Conservation (phyloP, 1,284 basidiomycete species). For the Moesziomyces antarcticus region DNA sequence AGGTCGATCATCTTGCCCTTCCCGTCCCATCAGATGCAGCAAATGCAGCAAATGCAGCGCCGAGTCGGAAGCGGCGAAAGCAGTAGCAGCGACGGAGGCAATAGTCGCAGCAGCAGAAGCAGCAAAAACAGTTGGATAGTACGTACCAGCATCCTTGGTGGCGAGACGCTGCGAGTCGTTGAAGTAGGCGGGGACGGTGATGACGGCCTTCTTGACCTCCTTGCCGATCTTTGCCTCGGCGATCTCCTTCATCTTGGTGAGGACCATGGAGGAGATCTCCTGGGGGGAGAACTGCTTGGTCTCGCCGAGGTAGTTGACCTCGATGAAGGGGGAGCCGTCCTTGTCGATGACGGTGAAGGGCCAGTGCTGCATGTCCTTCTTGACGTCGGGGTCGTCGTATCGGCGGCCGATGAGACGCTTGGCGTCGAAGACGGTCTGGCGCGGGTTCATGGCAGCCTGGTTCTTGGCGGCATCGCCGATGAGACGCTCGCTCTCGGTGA, state of each 20-base stretch:
- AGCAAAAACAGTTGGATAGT: not conserved
- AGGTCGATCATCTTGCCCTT: not conserved
- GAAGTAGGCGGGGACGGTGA: conserved; percentile 79
- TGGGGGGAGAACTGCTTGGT: conserved; percentile 75
- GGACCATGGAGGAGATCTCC: conserved; percentile 96
- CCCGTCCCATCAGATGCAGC: not conserved
- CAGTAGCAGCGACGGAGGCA: conserved; percentile 4
- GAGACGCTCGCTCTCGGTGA: conserved; percentile 95
- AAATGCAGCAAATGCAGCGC: not conserved
- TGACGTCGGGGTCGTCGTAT: conserved; percentile 79
- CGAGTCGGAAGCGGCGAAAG: not conserved
- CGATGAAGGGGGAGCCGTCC: conserved; percentile 73
- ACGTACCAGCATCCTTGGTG: conserved; percentile 71
- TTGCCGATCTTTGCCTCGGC: conserved; percentile 76
- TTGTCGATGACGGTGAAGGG: conserved; percentile 75
- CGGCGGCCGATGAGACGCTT: conserved; percentile 93
- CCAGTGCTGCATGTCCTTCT: conserved; percentile 80
- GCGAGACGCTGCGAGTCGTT: conserved; percentile 77
- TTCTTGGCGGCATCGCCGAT: conserved; percentile 82
- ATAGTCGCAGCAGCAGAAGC: not conserved
- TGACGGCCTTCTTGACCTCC: conserved; percentile 76
- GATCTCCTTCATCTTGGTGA: conserved; percentile 95
- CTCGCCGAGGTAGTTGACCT: conserved; percentile 74
- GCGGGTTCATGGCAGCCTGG: conserved; percentile 91
- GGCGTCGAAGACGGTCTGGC: conserved; percentile 73